Base-by-base conservation (phyloP, 148 eudicot species). In the Rheum nobile region DNA sequence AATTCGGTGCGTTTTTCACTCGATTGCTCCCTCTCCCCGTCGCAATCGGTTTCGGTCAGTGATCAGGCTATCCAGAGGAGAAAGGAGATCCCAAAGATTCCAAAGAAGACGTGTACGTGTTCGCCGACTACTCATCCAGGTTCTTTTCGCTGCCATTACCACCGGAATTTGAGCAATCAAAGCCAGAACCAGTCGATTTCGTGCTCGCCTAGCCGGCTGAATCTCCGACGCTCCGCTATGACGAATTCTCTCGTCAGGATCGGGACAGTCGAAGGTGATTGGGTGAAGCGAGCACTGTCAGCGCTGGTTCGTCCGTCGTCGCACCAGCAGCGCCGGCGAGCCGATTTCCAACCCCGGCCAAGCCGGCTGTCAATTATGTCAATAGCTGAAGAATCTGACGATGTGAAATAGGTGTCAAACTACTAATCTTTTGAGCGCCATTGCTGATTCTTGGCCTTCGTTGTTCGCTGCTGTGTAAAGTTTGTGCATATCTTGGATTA, bases 221-320 rank as follows among this genome's bases (percentile, higher is more conserved):
- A 85, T 22, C 80, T 82, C 41, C 80, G 86, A 71, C 74, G 92
- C 72, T 88, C 92, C 1, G 92, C 92, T 67, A 88, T 88, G 89
- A 88, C 92, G 73, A 88, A 88, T 61, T 88, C 92, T 59, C 80
- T 88, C 2, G 92, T 88, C 2, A 42, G 92, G 28, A 88, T 88
- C 37, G 92, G 89, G 8, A 83, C 92, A 0, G 92, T 86, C n/a
- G 92, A 88, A 76, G 92, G 92, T 4, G 92, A 88, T 77, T 80
- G 85, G 86, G 86, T 84, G 74, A 83, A 75, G 67, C 77, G 88
- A 72, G 86, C 88, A 19, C 71, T 85, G 32, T 77, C 88, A 68
- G 86, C 88, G 69, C 59, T 85, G 72, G 79, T 85, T 71, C 85
- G 88, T n/a, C 88, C 88, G 1, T 81, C 86, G 39, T 85, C 86